Base-by-base conservation (phyloP, 2,329 filamentous ascomycete genomes). In the Curvularia spicifera region DNA sequence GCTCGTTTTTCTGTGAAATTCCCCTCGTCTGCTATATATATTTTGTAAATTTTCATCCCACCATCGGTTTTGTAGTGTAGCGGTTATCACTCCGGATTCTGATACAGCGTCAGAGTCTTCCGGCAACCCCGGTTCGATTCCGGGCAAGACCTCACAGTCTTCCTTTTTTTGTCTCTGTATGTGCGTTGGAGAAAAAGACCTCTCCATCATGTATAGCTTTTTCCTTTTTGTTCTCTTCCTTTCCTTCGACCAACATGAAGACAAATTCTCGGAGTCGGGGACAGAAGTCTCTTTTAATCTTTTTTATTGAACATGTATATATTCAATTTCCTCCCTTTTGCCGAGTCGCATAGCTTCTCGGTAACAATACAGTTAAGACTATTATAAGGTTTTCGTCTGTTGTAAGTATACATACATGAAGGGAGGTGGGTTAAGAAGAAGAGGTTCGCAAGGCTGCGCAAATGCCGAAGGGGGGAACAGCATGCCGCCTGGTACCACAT, bases 401-500 rank as follows among this genome's bases (percentile, higher is more conserved):
- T 37, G n/a, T 37, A 37, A 18, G 35, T 37, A 37, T 37, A 37
- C 4, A 37, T 37, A 37, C 35, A 29, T n/a, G 43, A 29, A 18
- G 43, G 20, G 24, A 45, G 7, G 13, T 28, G 15, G 29, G 29
- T 10, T 31, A 31, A 29, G n/a, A 45, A 45, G 8, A 20, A 10
- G 43, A 45, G 26, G 26, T 29, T 45, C 26, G 43, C 26, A 46
- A 46, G 44, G 44, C 44, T 46, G 44, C 44, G 44, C 44, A 46
- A 33, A n/a, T 46, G 28, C 44, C 28, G 44, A 20, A 46, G 13
- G 45, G 29, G 13, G 35, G 37, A 39, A 18, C 31, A 48, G 63
- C 66, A 70, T 70, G 71, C 71, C 71, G 71, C 68, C 71, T 71
- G 71, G 71, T 72, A 71, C 72, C 71, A 70, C 54, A 61, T 62